Evolutionary conservation across 495 filamentous ascomycete genomes (phyloP).

Genomic region (Cercophora sp.): DNA sequence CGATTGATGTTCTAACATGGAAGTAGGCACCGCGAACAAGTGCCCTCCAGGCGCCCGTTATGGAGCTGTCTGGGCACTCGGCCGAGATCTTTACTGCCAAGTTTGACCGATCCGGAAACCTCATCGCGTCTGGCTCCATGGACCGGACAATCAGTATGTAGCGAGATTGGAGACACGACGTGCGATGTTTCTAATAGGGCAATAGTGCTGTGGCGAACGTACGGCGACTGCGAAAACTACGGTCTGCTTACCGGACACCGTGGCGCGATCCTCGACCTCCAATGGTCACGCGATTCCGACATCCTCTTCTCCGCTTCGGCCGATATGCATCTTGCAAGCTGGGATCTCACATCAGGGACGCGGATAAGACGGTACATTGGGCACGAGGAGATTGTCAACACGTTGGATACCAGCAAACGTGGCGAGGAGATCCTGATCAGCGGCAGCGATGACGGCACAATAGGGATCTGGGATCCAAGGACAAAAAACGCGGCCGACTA

Average conservation of each 20-base stretch:
- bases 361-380: constrained; percentile 88
- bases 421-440: constrained; percentile 87
- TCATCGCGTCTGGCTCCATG: constrained; percentile 93
- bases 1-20: constrained; percentile 26
- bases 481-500: constrained; percentile 85
- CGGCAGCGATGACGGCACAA: constrained; percentile 87
- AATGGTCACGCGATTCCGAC: constrained; percentile 93
- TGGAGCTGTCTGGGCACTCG: constrained; percentile 81
- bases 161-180: background rate
- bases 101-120: constrained; percentile 81
- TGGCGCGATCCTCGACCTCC: constrained; percentile 84
- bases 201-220: constrained; percentile 87
- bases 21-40: constrained; percentile 75
- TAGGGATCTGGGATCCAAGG: constrained; percentile 95
- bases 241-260: constrained; percentile 82
- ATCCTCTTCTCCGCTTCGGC: constrained; percentile 91
- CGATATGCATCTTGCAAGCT: constrained; percentile 87
- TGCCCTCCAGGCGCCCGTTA: constrained; percentile 83
- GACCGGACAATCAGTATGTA: constrained; percentile 80
- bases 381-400: constrained; percentile 92
- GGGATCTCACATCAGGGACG: constrained; percentile 83
- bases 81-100: constrained; percentile 87
- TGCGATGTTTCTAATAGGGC: constrained; percentile 13
- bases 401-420: constrained; percentile 77
- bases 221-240: constrained; percentile 90